Base-by-base conservation (phyloP, 768 basidiomycete genomes). In the Lactarius hengduanensis region DNA sequence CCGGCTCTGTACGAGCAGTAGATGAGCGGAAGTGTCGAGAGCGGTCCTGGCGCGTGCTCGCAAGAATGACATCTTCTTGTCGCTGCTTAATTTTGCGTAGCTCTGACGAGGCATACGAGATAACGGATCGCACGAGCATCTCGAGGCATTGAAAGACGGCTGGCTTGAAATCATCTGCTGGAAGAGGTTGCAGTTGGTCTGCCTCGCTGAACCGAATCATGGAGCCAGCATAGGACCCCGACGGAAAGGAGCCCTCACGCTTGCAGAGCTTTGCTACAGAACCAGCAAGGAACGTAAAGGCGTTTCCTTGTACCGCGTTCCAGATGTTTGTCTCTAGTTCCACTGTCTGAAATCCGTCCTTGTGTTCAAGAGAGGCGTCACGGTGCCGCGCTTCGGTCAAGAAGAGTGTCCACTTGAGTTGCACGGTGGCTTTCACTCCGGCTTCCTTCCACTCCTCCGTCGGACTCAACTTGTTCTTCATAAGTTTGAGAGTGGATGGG, bases 361-460 rank as follows among this genome's bases (percentile, higher is more conserved):
- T 80, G 70, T 84, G 81, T 70, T 91, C 88, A 43, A 94, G 76
- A 4, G 82, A 80, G 1, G 85, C 78, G 70, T 92, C 86, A 22
- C 84, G 83, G 73, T 89, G 87, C 30, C 92, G 82, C 7, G 86
- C 82, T 69, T 92, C 88, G 1, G 92, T 88, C 70, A 94, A 79
- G 75, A 93, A 92, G 65, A 96, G 80, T 0, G 93, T 90, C 92
- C 93, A 96, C 73, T 92, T 92, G 45, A 97, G 81, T n/a, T 90
- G 76, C 6, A 95, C 72, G 2, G 83, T 81, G 0, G 92, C 88
- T 72, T 89, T 91, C 18, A 96, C 76, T 1, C 86, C 86, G 1
- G 81, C 77, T 22, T 89, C 87, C 62, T 82, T 88, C 92, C 92
- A 94, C 18, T 81, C 76, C 2, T 83, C 77, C 10, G 82, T 72